phyloP scores from a whole-genome alignment of 352 stramenopile genomes.

The Globisporangium camurandrum region DNA sequence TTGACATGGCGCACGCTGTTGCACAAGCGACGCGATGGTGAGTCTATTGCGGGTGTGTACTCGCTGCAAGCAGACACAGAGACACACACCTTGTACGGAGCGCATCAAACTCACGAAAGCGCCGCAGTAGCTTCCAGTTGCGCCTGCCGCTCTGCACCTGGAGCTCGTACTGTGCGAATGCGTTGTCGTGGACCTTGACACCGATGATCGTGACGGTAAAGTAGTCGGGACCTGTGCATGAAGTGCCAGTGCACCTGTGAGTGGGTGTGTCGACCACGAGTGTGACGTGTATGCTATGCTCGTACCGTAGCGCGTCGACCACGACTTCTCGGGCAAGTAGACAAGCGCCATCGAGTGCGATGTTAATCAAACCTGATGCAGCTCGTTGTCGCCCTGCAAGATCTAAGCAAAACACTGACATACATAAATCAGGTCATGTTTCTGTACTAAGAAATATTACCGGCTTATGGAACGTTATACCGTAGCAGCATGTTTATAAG shows the following conservation, averaged over 20 bases:
- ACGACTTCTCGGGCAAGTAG: slow-evolving; percentile 60
- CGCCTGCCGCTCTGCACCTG: slow-evolving; percentile 62
- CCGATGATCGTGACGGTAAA: slow-evolving; percentile 62
- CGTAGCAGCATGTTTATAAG: too few species aligned
- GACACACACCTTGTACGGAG: slow-evolving; percentile 34
- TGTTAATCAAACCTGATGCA: too few species aligned
- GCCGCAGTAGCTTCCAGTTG: slow-evolving; percentile 57
- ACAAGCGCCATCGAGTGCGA: slow-evolving; percentile 75
- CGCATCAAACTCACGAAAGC: slow-evolving; percentile 67
- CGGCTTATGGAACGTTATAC: too few species aligned
- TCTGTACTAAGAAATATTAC: too few species aligned
- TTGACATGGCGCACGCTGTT: background rate
- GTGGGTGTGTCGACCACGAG: background rate
- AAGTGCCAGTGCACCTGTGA: background rate
- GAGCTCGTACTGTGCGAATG: slow-evolving; percentile 60
- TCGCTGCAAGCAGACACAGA: background rate
- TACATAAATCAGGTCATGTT: too few species aligned
- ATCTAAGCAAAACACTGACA: too few species aligned
- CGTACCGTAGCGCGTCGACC: slow-evolving; percentile 65
- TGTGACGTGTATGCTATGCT: background rate
- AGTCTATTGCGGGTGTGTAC: background rate
- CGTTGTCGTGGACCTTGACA: slow-evolving; percentile 33
- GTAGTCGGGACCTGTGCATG: slow-evolving; percentile 46
- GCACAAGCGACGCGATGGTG: background rate
- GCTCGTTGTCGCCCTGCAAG: too few species aligned